Percentiles rank a stretch among this genome's conserved stretches.
Conservation (phyloP, 1,284 basidiomycete species). For the Cryptococcus floricola region DNA sequence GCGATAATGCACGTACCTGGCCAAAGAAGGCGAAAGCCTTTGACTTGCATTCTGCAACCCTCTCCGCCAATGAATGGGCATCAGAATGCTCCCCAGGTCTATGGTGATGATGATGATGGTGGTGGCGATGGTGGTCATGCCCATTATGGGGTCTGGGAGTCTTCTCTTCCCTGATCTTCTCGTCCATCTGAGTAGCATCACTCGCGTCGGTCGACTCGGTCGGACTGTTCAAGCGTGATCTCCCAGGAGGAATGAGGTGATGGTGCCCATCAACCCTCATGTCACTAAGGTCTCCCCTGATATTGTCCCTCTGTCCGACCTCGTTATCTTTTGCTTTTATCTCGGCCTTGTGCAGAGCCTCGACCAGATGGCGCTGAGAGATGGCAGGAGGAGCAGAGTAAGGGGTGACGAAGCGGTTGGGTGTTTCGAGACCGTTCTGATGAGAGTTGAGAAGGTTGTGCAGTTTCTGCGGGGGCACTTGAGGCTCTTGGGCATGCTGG, state of each 20-base stretch:
- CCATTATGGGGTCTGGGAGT: slow-evolving; percentile 51
- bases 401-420: slow-evolving; percentile 68
- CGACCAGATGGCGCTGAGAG: slow-evolving; percentile 50
- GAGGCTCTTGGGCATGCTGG: slow-evolving; percentile 1
- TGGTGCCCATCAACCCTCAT: slow-evolving; percentile 51
- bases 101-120: slow-evolving; percentile 7
- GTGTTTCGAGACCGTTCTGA: slow-evolving; percentile 61
- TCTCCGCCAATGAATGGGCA: background rate
- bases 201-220: background rate
- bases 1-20: slow-evolving; percentile 28
- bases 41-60: slow-evolving; percentile 18
- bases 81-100: background rate
- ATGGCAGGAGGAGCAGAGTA: slow-evolving; percentile 58
- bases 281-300: slow-evolving; percentile 52
- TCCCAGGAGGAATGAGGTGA: slow-evolving; percentile 55
- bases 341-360: slow-evolving; percentile 29
- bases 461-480: slow-evolving; percentile 6
- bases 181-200: background rate
- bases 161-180: slow-evolving; percentile 29
- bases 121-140: slow-evolving; percentile 13
- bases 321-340: slow-evolving; percentile 43
- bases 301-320: slow-evolving; percentile 56
- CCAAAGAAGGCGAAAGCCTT: slow-evolving; percentile 49
- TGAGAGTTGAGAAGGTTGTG: slow-evolving; percentile 5
- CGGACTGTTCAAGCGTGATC: slow-evolving; percentile 13